Percentiles rank a stretch among this genome's conserved stretches.
Evolutionary conservation across 306 rosid genomes (phyloP).

Genomic region (Lupinus albus): DNA sequence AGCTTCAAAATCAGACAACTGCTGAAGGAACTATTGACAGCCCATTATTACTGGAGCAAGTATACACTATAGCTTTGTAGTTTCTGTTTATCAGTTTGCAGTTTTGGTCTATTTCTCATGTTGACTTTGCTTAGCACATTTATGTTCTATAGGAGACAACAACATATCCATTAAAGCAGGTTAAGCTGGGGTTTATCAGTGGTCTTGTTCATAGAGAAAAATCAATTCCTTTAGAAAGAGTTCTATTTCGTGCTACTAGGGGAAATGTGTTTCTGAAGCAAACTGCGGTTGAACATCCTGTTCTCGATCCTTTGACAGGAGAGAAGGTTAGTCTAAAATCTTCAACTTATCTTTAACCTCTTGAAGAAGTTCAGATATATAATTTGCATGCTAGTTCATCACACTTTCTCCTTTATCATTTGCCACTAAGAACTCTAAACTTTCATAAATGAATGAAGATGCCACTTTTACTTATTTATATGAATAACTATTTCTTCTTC

Average conservation of each 20-base stretch:
- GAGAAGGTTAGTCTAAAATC: conserved; percentile 62
- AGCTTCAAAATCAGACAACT: conserved; percentile 50
- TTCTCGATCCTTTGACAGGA: conserved; percentile 79
- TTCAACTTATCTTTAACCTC: conserved; percentile 25
- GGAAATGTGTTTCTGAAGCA: conserved; percentile 82
- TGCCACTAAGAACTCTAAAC: conserved; percentile 1
- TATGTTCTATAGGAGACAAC: conserved; percentile 57
- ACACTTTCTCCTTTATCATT: conserved; percentile 4
- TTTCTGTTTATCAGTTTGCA: conserved; percentile 9
- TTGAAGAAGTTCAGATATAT: conserved; percentile 25
- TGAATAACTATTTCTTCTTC: not conserved
- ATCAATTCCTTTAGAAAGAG: conserved; percentile 71
- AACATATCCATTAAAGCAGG: conserved; percentile 54
- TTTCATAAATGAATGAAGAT: not conserved
- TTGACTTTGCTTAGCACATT: conserved; percentile 33
- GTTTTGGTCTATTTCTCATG: conserved; percentile 23
- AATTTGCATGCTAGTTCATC: conserved; percentile 6
- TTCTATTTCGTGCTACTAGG: conserved; percentile 79
- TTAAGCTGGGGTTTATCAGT: conserved; percentile 68
- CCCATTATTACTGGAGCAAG: conserved; percentile 76
- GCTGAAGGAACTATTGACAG: conserved; percentile 68
- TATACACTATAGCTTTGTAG: conserved; percentile 34
- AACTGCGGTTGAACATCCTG: conserved; percentile 59
- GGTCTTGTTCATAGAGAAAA: conserved; percentile 86
- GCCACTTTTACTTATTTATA: conserved; percentile 21